Conservation (phyloP, 2,329 filamentous ascomycete species). For the Ramichloridium luteum region DNA sequence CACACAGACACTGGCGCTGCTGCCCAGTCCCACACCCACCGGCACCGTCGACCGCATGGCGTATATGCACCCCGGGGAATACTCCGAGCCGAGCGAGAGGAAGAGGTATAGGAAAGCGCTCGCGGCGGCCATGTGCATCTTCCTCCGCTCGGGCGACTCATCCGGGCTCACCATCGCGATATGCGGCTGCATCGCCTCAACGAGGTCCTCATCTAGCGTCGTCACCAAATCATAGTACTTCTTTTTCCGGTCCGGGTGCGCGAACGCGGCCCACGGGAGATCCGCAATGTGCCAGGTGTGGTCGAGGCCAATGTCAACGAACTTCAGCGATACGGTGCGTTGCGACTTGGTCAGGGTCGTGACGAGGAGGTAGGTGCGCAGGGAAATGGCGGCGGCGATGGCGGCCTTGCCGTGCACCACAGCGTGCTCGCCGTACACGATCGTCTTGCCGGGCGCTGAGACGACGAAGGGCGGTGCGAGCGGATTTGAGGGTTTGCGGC, state of each 20-base stretch:
- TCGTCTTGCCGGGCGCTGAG: constrained; percentile 93
- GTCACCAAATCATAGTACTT: constrained; percentile 80
- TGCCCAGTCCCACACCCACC: constrained; percentile 80
- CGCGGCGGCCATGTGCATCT: constrained; percentile 72
- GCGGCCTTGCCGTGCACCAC: constrained; percentile 96
- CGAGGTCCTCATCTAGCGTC: constrained; percentile 67
- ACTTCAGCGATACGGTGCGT: constrained; percentile 74
- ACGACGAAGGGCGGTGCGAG: constrained; percentile 91
- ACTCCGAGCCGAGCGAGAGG: constrained; percentile 67
- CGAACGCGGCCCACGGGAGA: constrained; percentile 76
- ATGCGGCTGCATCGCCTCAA: constrained; percentile 69
- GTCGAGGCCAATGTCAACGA: constrained; percentile 77
- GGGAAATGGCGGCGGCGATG: constrained; percentile 86
- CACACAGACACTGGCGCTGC: constrained; percentile 86
- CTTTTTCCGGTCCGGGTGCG: constrained; percentile 74
- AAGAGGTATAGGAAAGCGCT: constrained; percentile 87
- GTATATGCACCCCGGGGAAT: constrained; percentile 72
- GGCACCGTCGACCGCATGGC: constrained; percentile 89
- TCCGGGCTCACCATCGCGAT: constrained; percentile 57
- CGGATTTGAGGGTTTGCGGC: constrained; percentile 35
- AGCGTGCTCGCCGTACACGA: constrained; percentile 93
- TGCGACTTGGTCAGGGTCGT: constrained; percentile 87
- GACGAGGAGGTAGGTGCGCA: constrained; percentile 92
- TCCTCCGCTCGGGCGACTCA: constrained; percentile 57
- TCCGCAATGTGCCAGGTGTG: constrained; percentile 93